These are phyloP conservation scores for Claviceps quebecensis DNA, from an alignment of 2,329 filamentous ascomycete genomes.

Conservation along the genomic window DNA sequence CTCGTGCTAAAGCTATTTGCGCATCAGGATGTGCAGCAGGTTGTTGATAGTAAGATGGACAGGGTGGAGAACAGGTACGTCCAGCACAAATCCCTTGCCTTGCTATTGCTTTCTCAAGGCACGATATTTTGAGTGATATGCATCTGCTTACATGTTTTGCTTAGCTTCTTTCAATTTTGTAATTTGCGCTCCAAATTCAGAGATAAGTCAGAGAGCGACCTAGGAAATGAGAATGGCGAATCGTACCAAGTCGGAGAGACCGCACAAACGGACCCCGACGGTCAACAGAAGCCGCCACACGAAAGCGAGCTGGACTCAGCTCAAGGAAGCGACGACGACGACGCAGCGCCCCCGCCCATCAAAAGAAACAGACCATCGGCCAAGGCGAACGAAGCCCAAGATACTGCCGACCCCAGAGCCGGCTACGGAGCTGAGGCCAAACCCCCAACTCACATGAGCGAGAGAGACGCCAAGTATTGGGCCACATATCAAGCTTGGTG, in stretches of 20 bases:
- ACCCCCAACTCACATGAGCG: too few species aligned
- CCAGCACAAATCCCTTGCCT: too few species aligned
- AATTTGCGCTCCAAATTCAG: conserved; percentile 47
- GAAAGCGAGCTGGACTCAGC: conserved; percentile 7
- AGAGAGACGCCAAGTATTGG: too few species aligned
- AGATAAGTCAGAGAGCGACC: conserved; percentile 18
- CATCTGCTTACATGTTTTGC: not conserved
- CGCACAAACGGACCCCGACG: conserved; percentile 16
- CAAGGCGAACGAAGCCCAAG: conserved; percentile 11
- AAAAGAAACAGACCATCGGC: conserved; percentile 36
- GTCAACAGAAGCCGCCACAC: conserved; percentile 14
- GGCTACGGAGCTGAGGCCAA: too few species aligned
- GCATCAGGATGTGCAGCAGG: conserved; percentile 82
- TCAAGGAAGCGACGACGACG: conserved; percentile 33
- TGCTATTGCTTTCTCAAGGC: too few species aligned
- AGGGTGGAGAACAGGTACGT: conserved; percentile 64
- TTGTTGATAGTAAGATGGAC: conserved; percentile 76
- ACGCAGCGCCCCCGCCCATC: conserved; percentile 76
- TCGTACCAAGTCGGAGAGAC: conserved; percentile 8
- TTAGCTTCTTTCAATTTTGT: conserved; percentile 84
- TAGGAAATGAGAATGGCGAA: conserved; percentile 12
- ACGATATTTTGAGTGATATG: not conserved
- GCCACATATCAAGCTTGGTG: too few species aligned
- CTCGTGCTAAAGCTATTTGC: conserved; percentile 87
- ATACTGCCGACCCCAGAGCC: too few species aligned